Conservation (phyloP, 2,329 filamentous ascomycete genomes). For the Fusarium sublunatum region DNA sequence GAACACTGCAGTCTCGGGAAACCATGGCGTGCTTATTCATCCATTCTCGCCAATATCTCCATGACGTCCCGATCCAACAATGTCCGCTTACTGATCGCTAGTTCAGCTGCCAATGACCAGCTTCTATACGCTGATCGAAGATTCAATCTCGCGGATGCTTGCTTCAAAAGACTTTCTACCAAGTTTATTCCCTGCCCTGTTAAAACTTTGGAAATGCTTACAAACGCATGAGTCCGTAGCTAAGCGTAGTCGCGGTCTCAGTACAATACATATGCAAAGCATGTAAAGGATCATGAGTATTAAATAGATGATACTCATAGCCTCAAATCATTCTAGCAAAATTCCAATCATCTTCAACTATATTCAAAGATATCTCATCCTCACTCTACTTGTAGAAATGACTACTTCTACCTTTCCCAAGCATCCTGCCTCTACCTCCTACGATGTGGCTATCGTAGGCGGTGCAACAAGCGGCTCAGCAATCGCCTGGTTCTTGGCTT, state of each 20-base stretch:
- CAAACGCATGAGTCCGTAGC: neutral
- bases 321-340: neutral
- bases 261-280: neutral
- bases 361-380: neutral
- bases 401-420: neutral
- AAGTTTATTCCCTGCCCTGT: neutral
- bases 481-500: slow-evolving; percentile 22
- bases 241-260: neutral
- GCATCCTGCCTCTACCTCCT: neutral
- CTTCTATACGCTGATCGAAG: too few species aligned
- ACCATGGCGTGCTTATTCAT: neutral
- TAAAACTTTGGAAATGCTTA: neutral
- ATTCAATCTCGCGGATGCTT: neutral
- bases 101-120: neutral
- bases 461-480: slow-evolving; percentile 27
- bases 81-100: too few species aligned
- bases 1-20: too few species aligned
- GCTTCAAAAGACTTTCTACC: neutral
- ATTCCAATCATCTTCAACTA: neutral
- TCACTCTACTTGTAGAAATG: neutral
- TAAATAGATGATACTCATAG: neutral
- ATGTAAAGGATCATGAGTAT: too few species aligned
- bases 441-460: slow-evolving; percentile 17
- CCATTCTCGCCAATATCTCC: too few species aligned
- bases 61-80: too few species aligned